Conservation (phyloP, 2,329 filamentous ascomycete genomes). For the Thermoascus crustaceus region DNA sequence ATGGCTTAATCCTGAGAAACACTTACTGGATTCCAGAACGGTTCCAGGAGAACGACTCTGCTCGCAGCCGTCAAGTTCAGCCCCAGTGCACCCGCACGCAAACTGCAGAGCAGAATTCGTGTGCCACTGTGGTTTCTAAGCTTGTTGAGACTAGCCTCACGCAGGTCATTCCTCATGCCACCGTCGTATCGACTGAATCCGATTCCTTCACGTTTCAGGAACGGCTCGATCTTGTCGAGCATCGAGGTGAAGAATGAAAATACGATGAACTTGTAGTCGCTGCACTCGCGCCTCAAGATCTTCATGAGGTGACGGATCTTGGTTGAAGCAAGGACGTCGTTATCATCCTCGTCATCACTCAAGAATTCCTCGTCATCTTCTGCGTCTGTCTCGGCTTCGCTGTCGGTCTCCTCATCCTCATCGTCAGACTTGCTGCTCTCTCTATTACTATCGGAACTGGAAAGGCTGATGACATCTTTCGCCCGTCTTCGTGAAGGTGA, state of each 20-base stretch:
- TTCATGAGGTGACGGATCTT: constrained; percentile 82
- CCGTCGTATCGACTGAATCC: constrained; percentile 87
- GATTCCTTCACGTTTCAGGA: constrained; percentile 66
- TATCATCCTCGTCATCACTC: constrained; percentile 33
- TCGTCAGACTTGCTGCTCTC: constrained; percentile 13
- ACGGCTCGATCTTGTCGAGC: constrained; percentile 92
- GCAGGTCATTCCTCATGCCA: constrained; percentile 84
- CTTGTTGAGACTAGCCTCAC: constrained; percentile 73
- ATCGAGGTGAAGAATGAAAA: constrained; percentile 98
- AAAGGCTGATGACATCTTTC: constrained; percentile 9
- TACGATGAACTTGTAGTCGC: constrained; percentile 90
- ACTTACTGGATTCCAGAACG: constrained; percentile 91
- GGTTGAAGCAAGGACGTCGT: constrained; percentile 56
- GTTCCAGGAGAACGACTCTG: constrained; percentile 88
- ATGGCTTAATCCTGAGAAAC: not conserved
- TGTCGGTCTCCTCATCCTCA: constrained; percentile 34
- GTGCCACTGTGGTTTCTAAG: constrained; percentile 68
- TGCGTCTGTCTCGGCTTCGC: constrained; percentile 22
- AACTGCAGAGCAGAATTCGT: constrained; percentile 79
- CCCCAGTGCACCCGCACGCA: constrained; percentile 87
- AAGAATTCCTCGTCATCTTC: constrained; percentile 31
- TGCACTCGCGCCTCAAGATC: constrained; percentile 69
- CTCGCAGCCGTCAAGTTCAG: constrained; percentile 92
- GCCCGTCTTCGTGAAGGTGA: constrained; percentile 16
- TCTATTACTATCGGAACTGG: constrained; percentile 13